These are phyloP conservation scores for Diplodia scrobiculata DNA, from an alignment of 2,329 filamentous ascomycete species.

Conservation along the genomic window DNA sequence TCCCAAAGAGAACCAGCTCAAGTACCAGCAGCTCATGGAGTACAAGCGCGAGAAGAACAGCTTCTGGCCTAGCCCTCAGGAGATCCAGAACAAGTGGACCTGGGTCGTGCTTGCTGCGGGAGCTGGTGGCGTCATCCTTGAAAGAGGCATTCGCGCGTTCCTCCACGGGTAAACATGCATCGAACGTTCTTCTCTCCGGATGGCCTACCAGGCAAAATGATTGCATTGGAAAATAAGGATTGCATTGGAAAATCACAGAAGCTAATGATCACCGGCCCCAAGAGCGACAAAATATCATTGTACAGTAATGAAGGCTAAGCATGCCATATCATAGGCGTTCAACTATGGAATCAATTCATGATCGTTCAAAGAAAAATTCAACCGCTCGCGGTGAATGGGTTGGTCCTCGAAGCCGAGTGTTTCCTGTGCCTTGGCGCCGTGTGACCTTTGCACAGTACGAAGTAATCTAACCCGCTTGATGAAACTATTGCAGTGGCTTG, in stretches of 20 bases:
- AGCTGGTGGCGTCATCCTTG: conserved; percentile 52
- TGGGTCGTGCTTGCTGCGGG: conserved; percentile 58
- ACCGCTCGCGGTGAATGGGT: background rate
- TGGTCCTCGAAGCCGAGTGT: background rate
- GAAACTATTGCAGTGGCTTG: background rate
- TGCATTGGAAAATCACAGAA: conserved; percentile 3
- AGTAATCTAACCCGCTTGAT: background rate
- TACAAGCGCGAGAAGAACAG: conserved; percentile 60
- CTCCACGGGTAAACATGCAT: conserved; percentile 13
- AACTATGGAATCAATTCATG: background rate
- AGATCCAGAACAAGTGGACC: conserved; percentile 59
- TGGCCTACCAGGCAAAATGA: background rate
- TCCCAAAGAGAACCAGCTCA: conserved; percentile 52
- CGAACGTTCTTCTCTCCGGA: background rate
- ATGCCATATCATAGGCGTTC: background rate
- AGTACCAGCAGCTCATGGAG: conserved; percentile 56
- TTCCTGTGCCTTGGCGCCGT: background rate
- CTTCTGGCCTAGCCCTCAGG: conserved; percentile 59
- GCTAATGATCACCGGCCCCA: background rate
- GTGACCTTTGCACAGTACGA: background rate
- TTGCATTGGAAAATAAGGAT: background rate
- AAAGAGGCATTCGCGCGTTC: conserved; percentile 44
- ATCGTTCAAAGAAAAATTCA: background rate
- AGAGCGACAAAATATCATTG: background rate
- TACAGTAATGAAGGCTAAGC: conserved; percentile 8